phyloP scores from a whole-genome alignment of 345 rosid species.

The Isatis tinctoria region DNA sequence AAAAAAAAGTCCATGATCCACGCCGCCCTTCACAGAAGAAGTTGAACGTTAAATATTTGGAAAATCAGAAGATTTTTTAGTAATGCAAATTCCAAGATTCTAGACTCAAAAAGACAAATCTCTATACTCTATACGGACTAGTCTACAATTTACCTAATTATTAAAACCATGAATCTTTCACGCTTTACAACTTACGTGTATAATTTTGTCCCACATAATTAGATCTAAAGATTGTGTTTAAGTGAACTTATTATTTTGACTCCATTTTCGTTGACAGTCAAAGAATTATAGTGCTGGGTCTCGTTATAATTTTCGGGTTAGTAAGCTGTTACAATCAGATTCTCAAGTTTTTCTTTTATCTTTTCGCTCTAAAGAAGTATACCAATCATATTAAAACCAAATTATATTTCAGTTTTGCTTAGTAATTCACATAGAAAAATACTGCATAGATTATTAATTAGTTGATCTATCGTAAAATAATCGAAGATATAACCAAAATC shows the following conservation, averaged over 20 bases:
- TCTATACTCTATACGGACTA: not conserved
- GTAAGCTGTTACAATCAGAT: slow-evolving; percentile 15
- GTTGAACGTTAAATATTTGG: slow-evolving; percentile 15
- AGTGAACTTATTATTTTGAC: slow-evolving; percentile 9
- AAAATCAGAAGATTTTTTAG: not conserved
- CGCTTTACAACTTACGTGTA: slow-evolving; percentile 9
- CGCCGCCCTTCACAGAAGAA: slow-evolving; percentile 13
- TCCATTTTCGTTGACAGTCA: slow-evolving; percentile 1
- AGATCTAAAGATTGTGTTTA: slow-evolving; percentile 15
- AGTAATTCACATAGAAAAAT: not conserved
- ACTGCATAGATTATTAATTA: not conserved
- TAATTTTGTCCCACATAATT: not conserved
- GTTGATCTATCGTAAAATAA: not conserved
- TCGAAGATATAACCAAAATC: too few species aligned
- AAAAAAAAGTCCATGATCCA: slow-evolving; percentile 28
- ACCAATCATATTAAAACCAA: not conserved
- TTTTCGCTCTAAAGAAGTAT: not conserved
- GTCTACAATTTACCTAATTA: not conserved
- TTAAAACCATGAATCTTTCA: not conserved
- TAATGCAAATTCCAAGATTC: slow-evolving; percentile 14
- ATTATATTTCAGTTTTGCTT: not conserved
- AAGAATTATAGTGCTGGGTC: slow-evolving; percentile 2
- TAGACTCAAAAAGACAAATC: not conserved
- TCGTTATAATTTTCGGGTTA: not conserved
- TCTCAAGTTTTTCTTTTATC: not conserved